A percentile compares a stretch with the other conserved stretches of the same genome.
Evolutionary conservation across 1,139 yeast genomes (phyloP).

Genomic region (Trichomonascaceae sp.): DNA sequence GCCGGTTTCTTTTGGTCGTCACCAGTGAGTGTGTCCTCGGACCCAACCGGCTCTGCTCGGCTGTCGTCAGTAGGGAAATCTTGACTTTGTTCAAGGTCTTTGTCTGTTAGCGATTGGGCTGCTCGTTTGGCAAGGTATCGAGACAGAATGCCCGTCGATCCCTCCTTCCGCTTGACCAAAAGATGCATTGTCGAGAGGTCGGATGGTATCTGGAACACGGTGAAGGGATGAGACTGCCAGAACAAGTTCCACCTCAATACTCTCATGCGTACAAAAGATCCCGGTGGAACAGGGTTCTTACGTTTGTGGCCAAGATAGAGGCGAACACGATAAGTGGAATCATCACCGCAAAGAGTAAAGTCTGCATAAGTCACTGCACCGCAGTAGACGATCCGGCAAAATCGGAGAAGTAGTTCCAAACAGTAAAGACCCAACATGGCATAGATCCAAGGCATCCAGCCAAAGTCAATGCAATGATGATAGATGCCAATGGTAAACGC

Average conservation of each 20-base stretch:
- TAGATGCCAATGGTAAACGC: conserved; percentile 32
- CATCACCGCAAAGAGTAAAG: background rate
- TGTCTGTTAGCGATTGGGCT: too few relatives aligned
- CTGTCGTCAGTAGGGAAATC: too few relatives aligned
- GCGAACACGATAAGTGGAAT: background rate
- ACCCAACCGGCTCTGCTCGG: too few relatives aligned
- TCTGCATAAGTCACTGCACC: background rate
- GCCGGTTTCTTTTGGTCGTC: too few relatives aligned
- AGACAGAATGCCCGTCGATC: too few relatives aligned
- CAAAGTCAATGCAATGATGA: conserved; percentile 30
- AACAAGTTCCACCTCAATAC: conserved; percentile 25
- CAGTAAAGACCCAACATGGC: conserved; percentile 28
- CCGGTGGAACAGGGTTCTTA: conserved; percentile 2
- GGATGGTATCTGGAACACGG: conserved; percentile 29
- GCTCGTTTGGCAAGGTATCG: too few relatives aligned
- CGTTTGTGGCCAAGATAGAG: background rate
- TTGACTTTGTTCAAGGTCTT: too few relatives aligned
- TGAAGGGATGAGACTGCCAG: conserved; percentile 60
- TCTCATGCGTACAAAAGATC: conserved; percentile 3
- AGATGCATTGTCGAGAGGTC: too few relatives aligned
- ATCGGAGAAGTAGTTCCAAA: conserved; percentile 27
- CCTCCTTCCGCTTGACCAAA: too few relatives aligned
- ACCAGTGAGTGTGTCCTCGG: too few relatives aligned
- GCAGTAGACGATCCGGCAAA: conserved; percentile 24
- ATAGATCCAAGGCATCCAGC: conserved; percentile 37